These are phyloP conservation scores for Elaphomyces granulatus DNA, from an alignment of 495 filamentous ascomycete genomes.

Conservation along the genomic window DNA sequence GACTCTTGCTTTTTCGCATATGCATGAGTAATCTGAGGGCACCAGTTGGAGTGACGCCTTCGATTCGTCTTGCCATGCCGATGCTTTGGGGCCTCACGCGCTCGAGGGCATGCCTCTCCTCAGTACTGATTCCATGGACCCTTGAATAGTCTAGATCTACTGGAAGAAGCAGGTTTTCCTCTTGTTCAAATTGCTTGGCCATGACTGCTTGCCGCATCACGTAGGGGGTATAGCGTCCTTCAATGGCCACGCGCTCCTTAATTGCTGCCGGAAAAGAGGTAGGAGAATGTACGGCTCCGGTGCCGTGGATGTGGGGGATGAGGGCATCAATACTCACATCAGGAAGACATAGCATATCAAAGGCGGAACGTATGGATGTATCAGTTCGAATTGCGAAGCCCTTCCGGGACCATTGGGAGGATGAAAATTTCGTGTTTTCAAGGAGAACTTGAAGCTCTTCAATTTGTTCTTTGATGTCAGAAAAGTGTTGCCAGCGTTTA, in stretches of 20 bases:
- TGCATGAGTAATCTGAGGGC: conserved; percentile 33
- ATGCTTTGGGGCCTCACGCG: conserved; percentile 62
- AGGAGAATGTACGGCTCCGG: conserved; percentile 25
- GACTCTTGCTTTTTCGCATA: conserved; percentile 14
- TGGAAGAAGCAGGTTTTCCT: conserved; percentile 63
- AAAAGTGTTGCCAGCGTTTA: conserved; percentile 59
- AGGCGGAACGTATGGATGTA: conserved; percentile 45
- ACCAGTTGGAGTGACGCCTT: conserved; percentile 51
- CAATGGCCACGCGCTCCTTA: conserved; percentile 55
- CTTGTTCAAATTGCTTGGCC: conserved; percentile 50
- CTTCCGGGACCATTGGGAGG: conserved; percentile 47
- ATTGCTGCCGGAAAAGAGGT: conserved; percentile 40
- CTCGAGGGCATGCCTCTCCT: conserved; percentile 59
- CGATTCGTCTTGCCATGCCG: conserved; percentile 76
- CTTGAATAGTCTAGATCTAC: conserved; percentile 60
- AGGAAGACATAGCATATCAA: conserved; percentile 58
- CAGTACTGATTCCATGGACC: conserved; percentile 58
- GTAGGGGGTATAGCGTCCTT: conserved; percentile 75
- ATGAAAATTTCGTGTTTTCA: conserved; percentile 33
- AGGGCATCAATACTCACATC: conserved; percentile 42
- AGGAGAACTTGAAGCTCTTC: conserved; percentile 48
- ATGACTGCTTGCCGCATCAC: conserved; percentile 51
- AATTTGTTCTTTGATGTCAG: conserved; percentile 45
- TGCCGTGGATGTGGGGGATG: conserved; percentile 35
- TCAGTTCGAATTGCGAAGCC: conserved; percentile 56